phyloP scores from a whole-genome alignment of 768 basidiomycete genomes.

The Pleurotus tuber-regium region DNA sequence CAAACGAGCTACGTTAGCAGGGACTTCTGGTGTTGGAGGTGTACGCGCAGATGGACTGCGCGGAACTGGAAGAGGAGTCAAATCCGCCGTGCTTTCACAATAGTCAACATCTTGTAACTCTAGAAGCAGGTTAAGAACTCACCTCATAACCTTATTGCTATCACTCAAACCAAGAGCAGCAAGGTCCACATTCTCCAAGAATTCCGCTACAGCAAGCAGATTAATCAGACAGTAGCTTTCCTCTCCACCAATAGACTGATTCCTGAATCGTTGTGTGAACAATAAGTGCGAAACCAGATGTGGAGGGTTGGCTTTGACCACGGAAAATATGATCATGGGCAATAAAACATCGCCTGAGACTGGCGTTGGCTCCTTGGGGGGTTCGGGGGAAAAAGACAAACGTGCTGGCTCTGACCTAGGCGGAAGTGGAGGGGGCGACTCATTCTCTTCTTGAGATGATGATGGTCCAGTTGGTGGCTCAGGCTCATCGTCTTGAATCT shows the following conservation, averaged over 20 bases:
- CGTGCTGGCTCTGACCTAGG: slow-evolving; percentile 12
- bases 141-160: slow-evolving; percentile 54
- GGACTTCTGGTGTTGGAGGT: slow-evolving; percentile 37
- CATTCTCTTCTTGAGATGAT: background rate
- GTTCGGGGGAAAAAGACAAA: slow-evolving; percentile 19
- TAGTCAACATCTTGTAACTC: background rate
- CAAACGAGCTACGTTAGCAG: slow-evolving; percentile 33
- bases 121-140: slow-evolving; percentile 14
- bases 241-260: slow-evolving; percentile 67
- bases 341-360: slow-evolving; percentile 89
- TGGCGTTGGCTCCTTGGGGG: slow-evolving; percentile 37
- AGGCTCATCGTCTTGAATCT: background rate
- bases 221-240: slow-evolving; percentile 94
- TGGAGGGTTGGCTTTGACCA: slow-evolving; percentile 89
- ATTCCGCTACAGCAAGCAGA: slow-evolving; percentile 92
- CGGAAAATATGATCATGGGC: slow-evolving; percentile 90
- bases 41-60: slow-evolving; percentile 42
- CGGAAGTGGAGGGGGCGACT: slow-evolving; percentile 6
- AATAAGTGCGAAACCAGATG: slow-evolving; percentile 73
- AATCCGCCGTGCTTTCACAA: slow-evolving; percentile 60
- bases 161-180: slow-evolving; percentile 61
- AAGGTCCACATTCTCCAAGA: slow-evolving; percentile 92
- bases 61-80: slow-evolving; percentile 77
- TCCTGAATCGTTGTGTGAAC: slow-evolving; percentile 59
- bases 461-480: background rate